Percentiles rank a stretch among this genome's conserved stretches.
These are phyloP conservation scores for Chalaropsis thielavioides DNA, from an alignment of 2,329 filamentous ascomycete genomes.

Conservation along the genomic window DNA sequence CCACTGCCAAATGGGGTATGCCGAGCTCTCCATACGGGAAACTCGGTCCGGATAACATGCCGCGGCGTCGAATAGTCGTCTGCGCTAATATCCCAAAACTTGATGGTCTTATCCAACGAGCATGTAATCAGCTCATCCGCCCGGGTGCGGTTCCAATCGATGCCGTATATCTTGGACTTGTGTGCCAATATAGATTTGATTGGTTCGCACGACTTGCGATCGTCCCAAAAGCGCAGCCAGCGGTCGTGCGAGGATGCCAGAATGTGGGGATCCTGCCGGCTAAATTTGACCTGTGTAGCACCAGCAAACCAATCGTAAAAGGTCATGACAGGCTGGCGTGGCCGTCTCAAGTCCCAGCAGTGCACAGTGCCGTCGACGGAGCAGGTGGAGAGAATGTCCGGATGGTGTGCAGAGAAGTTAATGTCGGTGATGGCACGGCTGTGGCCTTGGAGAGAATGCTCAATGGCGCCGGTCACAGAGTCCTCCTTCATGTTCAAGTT, in stretches of 20 bases:
- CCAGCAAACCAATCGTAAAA: slow-evolving; percentile 91
- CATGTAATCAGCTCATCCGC: slow-evolving; percentile 66
- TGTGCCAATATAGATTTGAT: slow-evolving; percentile 77
- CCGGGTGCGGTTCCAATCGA: slow-evolving; percentile 81
- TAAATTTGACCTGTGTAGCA: slow-evolving; percentile 91
- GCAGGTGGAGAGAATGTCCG: slow-evolving; percentile 77
- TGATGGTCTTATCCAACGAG: slow-evolving; percentile 81
- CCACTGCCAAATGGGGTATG: slow-evolving; percentile 84
- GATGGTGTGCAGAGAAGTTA: slow-evolving; percentile 88
- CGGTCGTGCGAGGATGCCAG: slow-evolving; percentile 83
- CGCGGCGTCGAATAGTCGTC: slow-evolving; percentile 45
- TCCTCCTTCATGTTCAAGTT: slow-evolving; percentile 71
- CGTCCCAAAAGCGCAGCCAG: slow-evolving; percentile 81
- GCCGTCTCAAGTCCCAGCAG: slow-evolving; percentile 73
- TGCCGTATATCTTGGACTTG: slow-evolving; percentile 82
- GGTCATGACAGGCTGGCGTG: slow-evolving; percentile 57
- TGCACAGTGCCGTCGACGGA: slow-evolving; percentile 88
- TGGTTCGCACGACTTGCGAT: slow-evolving; percentile 61
- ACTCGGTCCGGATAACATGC: slow-evolving; percentile 65
- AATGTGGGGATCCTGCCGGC: slow-evolving; percentile 71
- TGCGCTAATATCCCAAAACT: slow-evolving; percentile 71
- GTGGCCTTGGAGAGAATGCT: slow-evolving; percentile 72
- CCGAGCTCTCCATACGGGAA: slow-evolving; percentile 79
- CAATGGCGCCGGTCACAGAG: slow-evolving; percentile 54
- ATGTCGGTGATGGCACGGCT: slow-evolving; percentile 87